These are phyloP conservation scores for Lecanicillium sp. DNA, from an alignment of 2,329 filamentous ascomycete species.

Conservation along the genomic window DNA sequence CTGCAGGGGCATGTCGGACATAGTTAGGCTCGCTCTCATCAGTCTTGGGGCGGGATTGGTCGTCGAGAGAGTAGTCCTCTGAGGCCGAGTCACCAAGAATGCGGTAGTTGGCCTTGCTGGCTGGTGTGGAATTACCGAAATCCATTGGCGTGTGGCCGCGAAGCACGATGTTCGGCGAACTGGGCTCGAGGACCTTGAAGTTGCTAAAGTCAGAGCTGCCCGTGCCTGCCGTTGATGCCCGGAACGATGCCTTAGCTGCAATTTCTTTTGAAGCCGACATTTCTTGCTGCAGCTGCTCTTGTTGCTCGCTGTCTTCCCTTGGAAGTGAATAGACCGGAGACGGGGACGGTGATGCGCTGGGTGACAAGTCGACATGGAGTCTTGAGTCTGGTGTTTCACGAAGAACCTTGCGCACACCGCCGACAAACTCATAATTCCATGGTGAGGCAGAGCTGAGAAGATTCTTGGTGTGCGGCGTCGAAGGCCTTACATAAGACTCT, in stretches of 20 bases:
- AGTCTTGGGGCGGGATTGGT: constrained; percentile 24
- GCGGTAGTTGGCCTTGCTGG: constrained; percentile 42
- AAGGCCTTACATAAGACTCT: constrained; percentile 3
- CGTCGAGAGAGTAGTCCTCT: constrained; percentile 29
- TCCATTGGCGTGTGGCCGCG: constrained; percentile 1
- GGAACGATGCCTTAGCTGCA: too few relatives aligned
- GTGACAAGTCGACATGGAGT: neutral
- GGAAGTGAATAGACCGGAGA: constrained; percentile 8
- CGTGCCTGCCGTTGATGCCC: constrained; percentile 19
- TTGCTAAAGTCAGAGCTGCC: constrained; percentile 44
- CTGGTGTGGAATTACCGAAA: constrained; percentile 21
- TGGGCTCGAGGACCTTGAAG: constrained; percentile 45
- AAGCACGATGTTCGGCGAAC: constrained; percentile 22
- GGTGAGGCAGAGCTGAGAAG: constrained; percentile 24
- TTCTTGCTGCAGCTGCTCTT: too few relatives aligned
- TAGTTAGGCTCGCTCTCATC: constrained; percentile 43
- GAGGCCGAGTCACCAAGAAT: constrained; percentile 45
- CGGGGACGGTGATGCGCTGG: constrained; percentile 13
- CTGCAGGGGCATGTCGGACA: constrained; percentile 40
- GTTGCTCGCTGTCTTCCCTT: too few relatives aligned
- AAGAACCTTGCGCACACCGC: constrained; percentile 46
- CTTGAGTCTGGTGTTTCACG: constrained; percentile 22
- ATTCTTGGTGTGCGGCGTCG: neutral
- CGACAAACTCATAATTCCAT: constrained; percentile 47
- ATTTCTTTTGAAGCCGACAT: too few relatives aligned